Conservation (phyloP, 2,329 filamentous ascomycete genomes). For the Fusarium anguioides region DNA sequence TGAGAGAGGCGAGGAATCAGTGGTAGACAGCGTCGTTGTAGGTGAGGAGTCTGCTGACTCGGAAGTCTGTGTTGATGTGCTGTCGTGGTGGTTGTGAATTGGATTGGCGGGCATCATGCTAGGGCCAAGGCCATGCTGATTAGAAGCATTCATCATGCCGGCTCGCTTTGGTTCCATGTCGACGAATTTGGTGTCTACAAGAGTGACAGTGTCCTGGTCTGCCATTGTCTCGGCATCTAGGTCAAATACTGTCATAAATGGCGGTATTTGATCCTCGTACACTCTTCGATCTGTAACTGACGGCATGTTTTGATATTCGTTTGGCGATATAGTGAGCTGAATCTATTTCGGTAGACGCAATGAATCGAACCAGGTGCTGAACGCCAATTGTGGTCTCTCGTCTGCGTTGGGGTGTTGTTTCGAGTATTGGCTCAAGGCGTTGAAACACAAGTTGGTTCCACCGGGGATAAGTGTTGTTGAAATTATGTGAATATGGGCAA, state of each 20-base stretch:
- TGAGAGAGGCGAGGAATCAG: slow-evolving; percentile 89
- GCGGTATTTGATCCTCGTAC: slow-evolving; percentile 77
- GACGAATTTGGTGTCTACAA: slow-evolving; percentile 65
- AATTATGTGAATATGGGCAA: slow-evolving; percentile 39
- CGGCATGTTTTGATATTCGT: slow-evolving; percentile 62
- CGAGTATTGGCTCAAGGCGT: slow-evolving; percentile 9
- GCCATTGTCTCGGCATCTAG: slow-evolving; percentile 68
- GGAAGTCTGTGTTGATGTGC: slow-evolving; percentile 80
- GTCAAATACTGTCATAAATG: slow-evolving; percentile 81
- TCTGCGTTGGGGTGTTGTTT: slow-evolving; percentile 8
- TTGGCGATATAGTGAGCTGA: background rate
- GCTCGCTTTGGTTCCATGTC: slow-evolving; percentile 57
- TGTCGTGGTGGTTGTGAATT: slow-evolving; percentile 77
- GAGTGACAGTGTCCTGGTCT: slow-evolving; percentile 64
- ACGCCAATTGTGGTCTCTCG: slow-evolving; percentile 8
- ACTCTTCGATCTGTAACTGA: slow-evolving; percentile 70
- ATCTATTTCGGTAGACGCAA: slow-evolving; percentile 6
- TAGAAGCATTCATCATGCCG: slow-evolving; percentile 51
- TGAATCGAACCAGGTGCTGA: background rate
- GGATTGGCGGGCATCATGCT: slow-evolving; percentile 57
- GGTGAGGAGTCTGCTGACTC: slow-evolving; percentile 95
- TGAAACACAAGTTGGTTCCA: slow-evolving; percentile 35
- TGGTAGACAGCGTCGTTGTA: slow-evolving; percentile 91
- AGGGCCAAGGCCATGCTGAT: slow-evolving; percentile 54
- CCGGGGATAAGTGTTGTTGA: slow-evolving; percentile 36